phyloP scores from a whole-genome alignment of 257 asterid genomes.

The Forsythia suspensa region DNA sequence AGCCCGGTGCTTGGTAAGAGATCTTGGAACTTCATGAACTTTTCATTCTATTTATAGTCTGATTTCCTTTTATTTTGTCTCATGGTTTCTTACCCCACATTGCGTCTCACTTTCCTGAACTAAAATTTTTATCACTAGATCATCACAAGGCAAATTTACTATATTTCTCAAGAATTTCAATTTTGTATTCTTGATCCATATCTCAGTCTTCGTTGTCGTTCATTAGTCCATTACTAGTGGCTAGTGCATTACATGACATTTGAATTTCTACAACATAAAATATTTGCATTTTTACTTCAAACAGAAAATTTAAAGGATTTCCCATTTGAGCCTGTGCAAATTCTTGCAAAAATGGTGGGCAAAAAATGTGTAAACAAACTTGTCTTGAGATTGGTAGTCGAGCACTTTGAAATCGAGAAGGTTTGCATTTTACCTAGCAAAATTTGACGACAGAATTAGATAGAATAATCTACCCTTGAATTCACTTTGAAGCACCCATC shows the following conservation, averaged over 20 bases:
- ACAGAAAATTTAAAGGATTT: background rate
- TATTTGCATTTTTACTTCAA: background rate
- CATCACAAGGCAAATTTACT: background rate
- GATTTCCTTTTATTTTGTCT: background rate
- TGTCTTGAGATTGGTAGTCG: too few relatives aligned
- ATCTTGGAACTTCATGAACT: background rate
- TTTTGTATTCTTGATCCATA: background rate
- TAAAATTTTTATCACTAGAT: background rate
- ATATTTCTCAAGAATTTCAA: background rate
- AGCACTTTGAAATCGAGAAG: too few relatives aligned
- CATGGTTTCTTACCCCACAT: background rate
- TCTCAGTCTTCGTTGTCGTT: background rate
- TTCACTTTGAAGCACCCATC: too few relatives aligned
- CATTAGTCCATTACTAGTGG: background rate
- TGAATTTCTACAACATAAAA: background rate
- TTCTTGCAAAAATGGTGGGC: too few relatives aligned
- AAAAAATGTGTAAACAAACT: too few relatives aligned
- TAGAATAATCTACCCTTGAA: too few relatives aligned
- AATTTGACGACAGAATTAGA: too few relatives aligned
- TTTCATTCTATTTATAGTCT: background rate
- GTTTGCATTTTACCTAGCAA: too few relatives aligned
- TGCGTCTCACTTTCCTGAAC: background rate
- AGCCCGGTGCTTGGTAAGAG: constrained; percentile 63
- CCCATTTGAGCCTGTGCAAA: too few relatives aligned
- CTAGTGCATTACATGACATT: background rate